Evolutionary conservation across 2,329 filamentous ascomycete genomes (phyloP).

Genomic region (Scytalidium sp.): DNA sequence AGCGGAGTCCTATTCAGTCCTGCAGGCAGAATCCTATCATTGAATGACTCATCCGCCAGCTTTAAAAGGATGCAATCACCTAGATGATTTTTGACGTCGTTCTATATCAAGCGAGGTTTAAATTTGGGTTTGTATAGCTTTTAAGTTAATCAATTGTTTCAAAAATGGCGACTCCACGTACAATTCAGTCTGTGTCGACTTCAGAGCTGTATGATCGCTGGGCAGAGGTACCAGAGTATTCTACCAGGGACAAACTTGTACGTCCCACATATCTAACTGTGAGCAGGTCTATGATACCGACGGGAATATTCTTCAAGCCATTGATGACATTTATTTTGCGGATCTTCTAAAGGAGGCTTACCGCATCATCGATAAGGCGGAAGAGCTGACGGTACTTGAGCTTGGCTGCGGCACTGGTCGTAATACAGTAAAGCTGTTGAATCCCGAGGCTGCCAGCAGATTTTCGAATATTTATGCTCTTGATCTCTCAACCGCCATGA

Average conservation of each 20-base stretch:
- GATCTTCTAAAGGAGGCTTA: constrained; percentile 48
- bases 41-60: too few species aligned
- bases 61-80: too few species aligned
- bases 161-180: constrained; percentile 10
- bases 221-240: constrained; percentile 28
- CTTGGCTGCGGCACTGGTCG: constrained; percentile 64
- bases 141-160: too few species aligned
- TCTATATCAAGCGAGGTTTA: too few species aligned
- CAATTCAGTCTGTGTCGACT: constrained; percentile 32
- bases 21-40: too few species aligned
- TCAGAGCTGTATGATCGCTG: constrained; percentile 46
- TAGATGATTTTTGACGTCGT: too few species aligned
- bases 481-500: constrained; percentile 55
- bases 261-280: constrained; percentile 14
- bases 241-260: not conserved
- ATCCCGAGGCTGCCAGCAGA: constrained; percentile 23
- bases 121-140: too few species aligned
- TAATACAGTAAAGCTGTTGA: constrained; percentile 52
- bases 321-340: constrained; percentile 56
- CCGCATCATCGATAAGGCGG: constrained; percentile 2
- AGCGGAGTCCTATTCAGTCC: too few species aligned
- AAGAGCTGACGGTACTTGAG: constrained; percentile 40
- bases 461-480: constrained; percentile 34
- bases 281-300: constrained; percentile 60
- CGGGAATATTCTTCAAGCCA: constrained; percentile 62